These are phyloP conservation scores for Boechera divaricarpa DNA, from an alignment of 345 rosid genomes.

Conservation along the genomic window DNA sequence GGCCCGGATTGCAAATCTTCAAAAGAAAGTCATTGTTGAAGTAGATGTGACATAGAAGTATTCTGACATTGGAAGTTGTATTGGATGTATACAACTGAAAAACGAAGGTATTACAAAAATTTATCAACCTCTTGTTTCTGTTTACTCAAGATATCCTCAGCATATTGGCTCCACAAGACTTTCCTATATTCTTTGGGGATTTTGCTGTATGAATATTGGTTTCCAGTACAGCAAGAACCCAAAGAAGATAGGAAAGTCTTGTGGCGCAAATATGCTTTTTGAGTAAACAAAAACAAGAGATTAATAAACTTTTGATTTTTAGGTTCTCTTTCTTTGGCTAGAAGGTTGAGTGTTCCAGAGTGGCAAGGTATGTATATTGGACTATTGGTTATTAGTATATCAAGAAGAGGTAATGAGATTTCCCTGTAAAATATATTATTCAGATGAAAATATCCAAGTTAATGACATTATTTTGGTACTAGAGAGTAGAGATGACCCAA, in stretches of 20 bases:
- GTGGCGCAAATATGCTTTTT: too few relatives aligned
- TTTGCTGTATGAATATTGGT: too few relatives aligned
- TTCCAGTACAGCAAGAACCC: too few relatives aligned
- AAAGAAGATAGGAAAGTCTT: too few relatives aligned
- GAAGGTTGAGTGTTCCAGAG: constrained; percentile 4
- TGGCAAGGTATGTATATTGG: constrained; percentile 12
- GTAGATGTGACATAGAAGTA: constrained; percentile 37
- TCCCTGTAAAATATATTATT: constrained; percentile 19
- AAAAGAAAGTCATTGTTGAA: constrained; percentile 54
- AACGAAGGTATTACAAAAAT: too few relatives aligned
- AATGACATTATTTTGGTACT: constrained; percentile 34
- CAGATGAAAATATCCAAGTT: constrained; percentile 21
- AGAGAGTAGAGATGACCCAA: constrained; percentile 1
- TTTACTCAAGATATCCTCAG: too few relatives aligned
- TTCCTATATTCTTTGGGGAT: too few relatives aligned
- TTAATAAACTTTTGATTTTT: too few relatives aligned
- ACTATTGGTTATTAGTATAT: neutral
- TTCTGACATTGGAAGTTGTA: constrained; percentile 15
- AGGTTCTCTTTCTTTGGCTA: constrained; percentile 10
- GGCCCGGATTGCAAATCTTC: constrained; percentile 67
- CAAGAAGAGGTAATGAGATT: constrained; percentile 21
- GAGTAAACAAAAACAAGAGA: too few relatives aligned
- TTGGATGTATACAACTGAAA: neutral
- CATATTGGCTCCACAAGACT: too few relatives aligned
- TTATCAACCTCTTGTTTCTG: too few relatives aligned